Conservation (phyloP, 2,329 filamentous ascomycete genomes). For the Gyromitra esculenta region DNA sequence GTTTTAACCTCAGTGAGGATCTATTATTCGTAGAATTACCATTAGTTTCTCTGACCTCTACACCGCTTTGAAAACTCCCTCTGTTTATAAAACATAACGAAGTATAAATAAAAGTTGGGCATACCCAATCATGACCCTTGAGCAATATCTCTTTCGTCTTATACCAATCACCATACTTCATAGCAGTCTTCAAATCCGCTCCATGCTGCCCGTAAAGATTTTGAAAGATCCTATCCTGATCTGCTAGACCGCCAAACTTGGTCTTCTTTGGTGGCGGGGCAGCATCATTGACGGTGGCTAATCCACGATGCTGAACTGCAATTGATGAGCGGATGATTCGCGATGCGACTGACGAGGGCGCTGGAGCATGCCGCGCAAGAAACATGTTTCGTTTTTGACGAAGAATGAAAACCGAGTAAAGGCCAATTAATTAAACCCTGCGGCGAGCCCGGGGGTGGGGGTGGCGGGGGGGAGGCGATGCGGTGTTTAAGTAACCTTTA, state of each 20-base stretch:
- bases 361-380: conserved; percentile 37
- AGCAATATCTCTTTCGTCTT: conserved; percentile 98
- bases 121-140: conserved; percentile 94
- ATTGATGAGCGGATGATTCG: conserved; percentile 32
- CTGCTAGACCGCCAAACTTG: conserved; percentile 84
- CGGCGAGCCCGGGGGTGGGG: not conserved
- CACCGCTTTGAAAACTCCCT: not conserved
- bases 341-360: conserved; percentile 18
- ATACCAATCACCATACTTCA: conserved; percentile 99
- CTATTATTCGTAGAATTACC: conserved; percentile 61
- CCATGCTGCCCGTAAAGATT: conserved; percentile 96
- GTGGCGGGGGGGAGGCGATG: not conserved
- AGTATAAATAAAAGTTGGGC: conserved; percentile 41
- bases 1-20: conserved; percentile 98
- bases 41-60: conserved; percentile 15
- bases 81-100: not conserved
- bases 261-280: conserved; percentile 72
- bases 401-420: conserved; percentile 1
- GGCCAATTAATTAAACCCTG: conserved; percentile 25
- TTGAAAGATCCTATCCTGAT: conserved; percentile 99
- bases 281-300: conserved; percentile 83
- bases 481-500: conserved; percentile 40
- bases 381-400: conserved; percentile 32
- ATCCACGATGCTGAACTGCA: conserved; percentile 66
- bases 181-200: conserved; percentile 88